Base-by-base conservation (phyloP, 768 basidiomycete species). In the Suillus weaverae region DNA sequence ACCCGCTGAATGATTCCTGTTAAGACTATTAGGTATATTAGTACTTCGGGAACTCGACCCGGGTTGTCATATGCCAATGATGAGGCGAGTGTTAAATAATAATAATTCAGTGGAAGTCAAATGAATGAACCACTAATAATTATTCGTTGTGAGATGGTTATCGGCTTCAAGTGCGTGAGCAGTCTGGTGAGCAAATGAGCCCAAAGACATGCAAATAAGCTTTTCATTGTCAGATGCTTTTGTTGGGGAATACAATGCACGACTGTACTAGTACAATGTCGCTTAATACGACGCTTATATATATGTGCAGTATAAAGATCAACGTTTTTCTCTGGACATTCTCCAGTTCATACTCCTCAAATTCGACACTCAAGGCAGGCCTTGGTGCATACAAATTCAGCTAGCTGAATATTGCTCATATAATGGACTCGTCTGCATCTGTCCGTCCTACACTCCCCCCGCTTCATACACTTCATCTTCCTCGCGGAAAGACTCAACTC, bases 401-500 rank as follows among this genome's bases (percentile, higher is more conserved):
- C 66, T 64, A 67, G 61, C 68, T 69, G 66, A 62, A 64, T 39
- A 53, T 43, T 9, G 18, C 20, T 44, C 41, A 39, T 44, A 57
- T 22, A 26, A 71, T 73, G 70, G 61, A 56, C 6, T 51, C 62
- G 57, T 62, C 62, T 63, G 64, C 69, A 64, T 72, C 78, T 60
- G 62, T 72, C 51, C 84, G 84, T 38, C 85, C 85, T 30, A 83
- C 80, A 1, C 82, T 88, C 14, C 86, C 86, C 16, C 77, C 86
- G 13, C 78, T 88, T 13, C 83, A 78, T 63, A 75, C 83, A 11
- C 83, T 86, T 62, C 72, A 81, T 61, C 79, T 86, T 30, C 62
- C 55, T 50, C 60, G 60, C 9, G 63, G 43, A n/a, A 46, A 62
- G 9, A 61, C 60, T 33, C 68, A 62, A 26, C 36, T 62, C 0